Evolutionary conservation across 2,329 filamentous ascomycete species (phyloP).

Genomic region (Cytospora schulzeri): DNA sequence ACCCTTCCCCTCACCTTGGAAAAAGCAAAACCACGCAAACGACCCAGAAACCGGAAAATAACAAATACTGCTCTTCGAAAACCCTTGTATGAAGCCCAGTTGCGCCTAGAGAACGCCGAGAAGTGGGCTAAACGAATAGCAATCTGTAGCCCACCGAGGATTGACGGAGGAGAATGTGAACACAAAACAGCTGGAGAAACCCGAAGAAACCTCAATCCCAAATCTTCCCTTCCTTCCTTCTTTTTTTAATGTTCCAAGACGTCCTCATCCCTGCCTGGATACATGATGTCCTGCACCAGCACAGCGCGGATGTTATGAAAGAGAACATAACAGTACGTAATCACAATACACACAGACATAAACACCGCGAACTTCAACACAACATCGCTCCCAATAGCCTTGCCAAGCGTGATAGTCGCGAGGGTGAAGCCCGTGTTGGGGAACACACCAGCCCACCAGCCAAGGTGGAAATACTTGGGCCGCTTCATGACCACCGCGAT

Average conservation of each 20-base stretch:
- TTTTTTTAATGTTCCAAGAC: constrained; percentile 47
- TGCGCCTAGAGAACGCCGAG: neutral
- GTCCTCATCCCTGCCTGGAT: constrained; percentile 57
- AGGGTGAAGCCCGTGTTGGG: constrained; percentile 63
- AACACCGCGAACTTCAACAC: constrained; percentile 52
- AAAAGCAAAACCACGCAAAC: no score
- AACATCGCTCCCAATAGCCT: constrained; percentile 47
- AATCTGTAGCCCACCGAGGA: no score
- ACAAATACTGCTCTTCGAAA: neutral
- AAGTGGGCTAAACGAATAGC: neutral
- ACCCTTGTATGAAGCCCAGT: neutral
- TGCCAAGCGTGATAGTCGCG: constrained; percentile 56
- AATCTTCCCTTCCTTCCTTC: neutral
- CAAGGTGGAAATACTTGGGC: constrained; percentile 58
- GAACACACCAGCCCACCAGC: constrained; percentile 67
- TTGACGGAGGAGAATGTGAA: no score
- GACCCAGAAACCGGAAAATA: no score
- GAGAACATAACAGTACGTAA: constrained; percentile 48
- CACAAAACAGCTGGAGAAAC: no score
- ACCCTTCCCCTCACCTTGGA: no score
- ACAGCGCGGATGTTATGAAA: constrained; percentile 50
- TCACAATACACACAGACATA: constrained; percentile 50
- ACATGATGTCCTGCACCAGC: constrained; percentile 56
- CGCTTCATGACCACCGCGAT: constrained; percentile 49
- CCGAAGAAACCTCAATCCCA: no score